Evolutionary conservation across 345 rosid species (phyloP).

Genomic region (Ceriops tagal): DNA sequence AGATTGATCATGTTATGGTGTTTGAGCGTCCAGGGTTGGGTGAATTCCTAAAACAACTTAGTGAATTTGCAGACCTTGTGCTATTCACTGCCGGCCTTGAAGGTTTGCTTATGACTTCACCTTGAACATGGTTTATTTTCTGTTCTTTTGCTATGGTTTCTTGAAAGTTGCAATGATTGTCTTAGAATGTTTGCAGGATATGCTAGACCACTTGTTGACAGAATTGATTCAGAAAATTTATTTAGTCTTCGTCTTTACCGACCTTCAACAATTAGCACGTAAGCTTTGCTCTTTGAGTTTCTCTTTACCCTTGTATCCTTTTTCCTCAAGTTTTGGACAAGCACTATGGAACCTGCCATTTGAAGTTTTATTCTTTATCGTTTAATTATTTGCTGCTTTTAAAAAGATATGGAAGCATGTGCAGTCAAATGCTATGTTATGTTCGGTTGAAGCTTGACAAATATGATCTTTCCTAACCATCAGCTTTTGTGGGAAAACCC

Average conservation of each 20-base stretch:
- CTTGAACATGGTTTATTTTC: background rate
- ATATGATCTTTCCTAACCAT: too few species aligned
- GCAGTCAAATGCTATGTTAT: too few species aligned
- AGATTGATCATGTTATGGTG: constrained; percentile 77
- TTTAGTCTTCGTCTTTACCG: constrained; percentile 80
- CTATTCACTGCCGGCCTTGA: constrained; percentile 94
- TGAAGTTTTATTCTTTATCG: too few species aligned
- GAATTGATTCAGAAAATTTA: constrained; percentile 61
- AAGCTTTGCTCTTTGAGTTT: constrained; percentile 26
- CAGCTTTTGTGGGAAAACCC: too few species aligned
- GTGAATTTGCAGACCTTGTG: constrained; percentile 77
- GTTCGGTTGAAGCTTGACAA: too few species aligned
- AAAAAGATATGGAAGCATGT: too few species aligned
- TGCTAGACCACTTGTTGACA: constrained; percentile 94
- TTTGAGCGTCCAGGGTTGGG: constrained; percentile 91
- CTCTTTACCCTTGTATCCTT: constrained; percentile 7
- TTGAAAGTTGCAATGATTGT: constrained; percentile 5
- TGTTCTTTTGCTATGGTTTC: constrained; percentile 1
- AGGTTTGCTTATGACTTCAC: constrained; percentile 45
- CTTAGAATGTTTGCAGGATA: constrained; percentile 53
- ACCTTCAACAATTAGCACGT: constrained; percentile 95
- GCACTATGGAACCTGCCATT: too few species aligned
- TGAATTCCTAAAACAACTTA: constrained; percentile 68
- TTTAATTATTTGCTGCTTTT: too few species aligned
- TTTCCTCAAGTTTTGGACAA: background rate